Evolutionary conservation across 179 eudicot genomes (phyloP).

Genomic region (Camellia oleifera): DNA sequence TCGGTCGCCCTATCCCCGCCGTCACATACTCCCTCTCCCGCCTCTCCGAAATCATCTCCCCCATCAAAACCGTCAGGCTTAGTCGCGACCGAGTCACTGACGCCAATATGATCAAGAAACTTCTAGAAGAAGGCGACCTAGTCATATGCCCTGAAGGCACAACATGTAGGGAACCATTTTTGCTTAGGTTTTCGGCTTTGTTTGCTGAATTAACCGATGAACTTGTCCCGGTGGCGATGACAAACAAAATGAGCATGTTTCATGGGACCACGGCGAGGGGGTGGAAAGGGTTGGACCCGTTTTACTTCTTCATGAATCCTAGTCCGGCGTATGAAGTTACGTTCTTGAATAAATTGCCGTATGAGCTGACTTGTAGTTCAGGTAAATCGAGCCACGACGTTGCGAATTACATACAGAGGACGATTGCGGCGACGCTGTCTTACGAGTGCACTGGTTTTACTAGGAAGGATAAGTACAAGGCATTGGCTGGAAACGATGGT

Average conservation of each 20-base stretch:
- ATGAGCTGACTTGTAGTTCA: slow-evolving; percentile 14
- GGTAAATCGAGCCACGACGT: slow-evolving; percentile 26
- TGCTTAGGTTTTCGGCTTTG: slow-evolving; percentile 24
- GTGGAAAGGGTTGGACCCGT: slow-evolving; percentile 27
- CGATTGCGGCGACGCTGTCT: slow-evolving; percentile 11
- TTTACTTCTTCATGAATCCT: slow-evolving; percentile 29
- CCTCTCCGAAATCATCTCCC: slow-evolving; percentile 16
- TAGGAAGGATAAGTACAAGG: slow-evolving; percentile 24
- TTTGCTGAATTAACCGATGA: slow-evolving; percentile 24
- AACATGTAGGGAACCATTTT: slow-evolving; percentile 27
- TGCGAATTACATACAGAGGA: slow-evolving; percentile 25
- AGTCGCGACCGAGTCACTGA: slow-evolving; percentile 18
- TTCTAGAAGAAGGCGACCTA: slow-evolving; percentile 19
- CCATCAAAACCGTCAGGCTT: slow-evolving; percentile 18
- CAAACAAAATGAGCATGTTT: slow-evolving; percentile 25
- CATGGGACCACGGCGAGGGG: slow-evolving; percentile 27
- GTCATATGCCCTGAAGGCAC: slow-evolving; percentile 24
- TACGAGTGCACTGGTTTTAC: slow-evolving; percentile 23
- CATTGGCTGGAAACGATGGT: slow-evolving; percentile 25
- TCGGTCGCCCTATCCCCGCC: slow-evolving; percentile 23
- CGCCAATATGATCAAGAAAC: slow-evolving; percentile 19
- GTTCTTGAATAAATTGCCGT: slow-evolving; percentile 21
- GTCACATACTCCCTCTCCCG: slow-evolving; percentile 22
- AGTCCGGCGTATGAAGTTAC: slow-evolving; percentile 21
- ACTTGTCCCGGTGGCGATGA: slow-evolving; percentile 27